phyloP scores from a whole-genome alignment of 2,329 filamentous ascomycete species.

The Trichoderma sp. region DNA sequence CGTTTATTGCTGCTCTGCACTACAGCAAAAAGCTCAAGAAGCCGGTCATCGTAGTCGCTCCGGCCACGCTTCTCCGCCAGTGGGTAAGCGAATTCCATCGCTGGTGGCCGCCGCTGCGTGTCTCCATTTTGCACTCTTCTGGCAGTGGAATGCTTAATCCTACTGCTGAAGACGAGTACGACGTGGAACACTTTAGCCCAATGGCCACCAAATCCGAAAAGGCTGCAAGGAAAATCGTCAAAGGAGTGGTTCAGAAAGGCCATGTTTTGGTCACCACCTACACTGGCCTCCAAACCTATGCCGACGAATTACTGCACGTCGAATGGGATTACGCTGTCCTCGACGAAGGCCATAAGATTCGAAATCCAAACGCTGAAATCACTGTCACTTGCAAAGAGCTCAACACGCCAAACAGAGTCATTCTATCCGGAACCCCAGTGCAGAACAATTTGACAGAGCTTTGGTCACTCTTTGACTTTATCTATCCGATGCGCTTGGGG shows the following conservation, averaged over 20 bases:
- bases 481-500: conserved; percentile 93
- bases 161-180: conserved; percentile 57
- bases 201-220: conserved; percentile 45
- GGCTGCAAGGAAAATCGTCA: conserved; percentile 76
- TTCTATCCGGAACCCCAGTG: conserved; percentile 94
- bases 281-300: conserved; percentile 90
- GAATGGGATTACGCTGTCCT: conserved; percentile 93
- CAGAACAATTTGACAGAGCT: conserved; percentile 95
- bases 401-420: conserved; percentile 84
- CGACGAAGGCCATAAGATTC: conserved; percentile 97
- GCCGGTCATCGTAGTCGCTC: conserved; percentile 88
- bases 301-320: conserved; percentile 75
- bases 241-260: conserved; percentile 78
- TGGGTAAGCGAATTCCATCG: conserved; percentile 99
- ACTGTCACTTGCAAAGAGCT: conserved; percentile 95
- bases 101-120: conserved; percentile 98
- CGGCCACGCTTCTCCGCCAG: conserved; percentile 91
- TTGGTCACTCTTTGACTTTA: conserved; percentile 97
- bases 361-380: conserved; percentile 92
- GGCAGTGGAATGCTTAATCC: conserved; percentile 95
- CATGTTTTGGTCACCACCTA: conserved; percentile 97
- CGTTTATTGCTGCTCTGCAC: conserved; percentile 86
- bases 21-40: conserved; percentile 84
- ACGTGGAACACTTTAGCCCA: conserved; percentile 47
- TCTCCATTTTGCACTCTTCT: conserved; percentile 92